A percentile compares a stretch with the other conserved stretches of the same genome.
These are phyloP conservation scores for Cryptococcus wingfieldii DNA, from an alignment of 1,284 basidiomycete genomes.

Conservation along the genomic window DNA sequence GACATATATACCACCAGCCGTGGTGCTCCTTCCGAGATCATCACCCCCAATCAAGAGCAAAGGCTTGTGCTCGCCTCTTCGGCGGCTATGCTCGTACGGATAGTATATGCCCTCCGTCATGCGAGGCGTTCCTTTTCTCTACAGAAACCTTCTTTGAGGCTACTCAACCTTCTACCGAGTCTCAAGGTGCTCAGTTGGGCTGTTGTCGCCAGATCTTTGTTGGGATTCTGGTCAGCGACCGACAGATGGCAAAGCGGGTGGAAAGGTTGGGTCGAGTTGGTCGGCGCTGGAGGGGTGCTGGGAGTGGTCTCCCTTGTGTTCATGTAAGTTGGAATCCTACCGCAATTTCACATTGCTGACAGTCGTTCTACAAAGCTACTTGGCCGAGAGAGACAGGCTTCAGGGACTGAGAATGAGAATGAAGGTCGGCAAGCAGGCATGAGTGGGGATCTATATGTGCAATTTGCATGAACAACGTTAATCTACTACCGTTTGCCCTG, in stretches of 20 bases:
- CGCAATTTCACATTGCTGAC: too few relatives aligned
- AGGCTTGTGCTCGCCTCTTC: conserved; percentile 71
- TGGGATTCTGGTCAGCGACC: conserved; percentile 12
- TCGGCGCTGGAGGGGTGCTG: conserved; percentile 24
- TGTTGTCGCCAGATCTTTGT: neutral
- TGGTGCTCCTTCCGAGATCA: neutral
- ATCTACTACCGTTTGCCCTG: too few relatives aligned
- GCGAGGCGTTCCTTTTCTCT: conserved; percentile 12
- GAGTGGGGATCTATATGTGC: too few relatives aligned
- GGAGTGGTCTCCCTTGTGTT: conserved; percentile 27
- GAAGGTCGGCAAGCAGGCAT: too few relatives aligned
- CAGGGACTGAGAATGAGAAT: too few relatives aligned
- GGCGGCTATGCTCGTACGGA: conserved; percentile 39
- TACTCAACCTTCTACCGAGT: conserved; percentile 12
- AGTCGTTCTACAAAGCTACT: too few relatives aligned
- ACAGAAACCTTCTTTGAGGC: conserved; percentile 3
- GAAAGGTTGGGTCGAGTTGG: conserved; percentile 20
- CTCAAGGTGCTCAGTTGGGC: conserved; percentile 1
- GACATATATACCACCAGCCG: neutral
- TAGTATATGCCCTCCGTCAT: conserved; percentile 32
- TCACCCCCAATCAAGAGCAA: conserved; percentile 23
- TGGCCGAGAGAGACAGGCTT: too few relatives aligned
- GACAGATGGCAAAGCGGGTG: conserved; percentile 17
- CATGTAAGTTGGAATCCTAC: conserved; percentile 21
- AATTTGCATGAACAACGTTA: too few relatives aligned